Evolutionary conservation across 2,329 filamentous ascomycete genomes (phyloP), one percentile per base, ranked within the genome.

Genomic region (Colletotrichum tabaci): DNA sequence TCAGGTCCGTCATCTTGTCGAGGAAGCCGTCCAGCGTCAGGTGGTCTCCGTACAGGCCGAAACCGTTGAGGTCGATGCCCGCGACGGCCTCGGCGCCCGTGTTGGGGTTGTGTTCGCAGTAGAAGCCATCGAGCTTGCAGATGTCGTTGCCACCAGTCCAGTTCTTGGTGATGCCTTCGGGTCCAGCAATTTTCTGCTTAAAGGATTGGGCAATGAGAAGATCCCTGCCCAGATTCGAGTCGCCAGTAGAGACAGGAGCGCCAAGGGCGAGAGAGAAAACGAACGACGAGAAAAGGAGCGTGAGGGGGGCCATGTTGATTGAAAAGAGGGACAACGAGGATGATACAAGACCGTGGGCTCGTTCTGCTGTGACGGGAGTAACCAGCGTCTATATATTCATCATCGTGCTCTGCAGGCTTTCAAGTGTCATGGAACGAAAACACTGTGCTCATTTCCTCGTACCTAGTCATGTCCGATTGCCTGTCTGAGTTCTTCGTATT

Each of bases 251-350:
- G 49, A 38, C 30, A 18, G 58, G 58, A 9, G 65, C 57, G 53
- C 57, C 49, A 16, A 67, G 58, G 40, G 65, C 65, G 26, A 26
- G 21, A 16, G 57, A 30, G 65, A 62, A 49, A 62, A 67, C n/a
- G 65, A 67, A 58, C 6, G 65, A 62, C 57, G 65, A 67, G 58
- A 56, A 55, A 62, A 67, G n/a, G 40, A 67, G 58, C 9, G 50
- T 46, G 26, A 56, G 49, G 42, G n/a, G 47, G 21, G 21, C 62
- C 53, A 61, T 60, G n/a, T 26, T 66, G 67, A 7, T 16, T 9
- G 16, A 44, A 21, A 30, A 13, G 26, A 9, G 21, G 4, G n/a
- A 58, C 21, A 15, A 44, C 3, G 13, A 16, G 21, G 8, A 35
- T 9, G 15, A 35, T 9, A 8, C 38, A 42, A 13, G 21, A 26